phyloP scores from a whole-genome alignment of 371 early-diverging fungal species.

The Thermomucor indicae-seudaticae region DNA sequence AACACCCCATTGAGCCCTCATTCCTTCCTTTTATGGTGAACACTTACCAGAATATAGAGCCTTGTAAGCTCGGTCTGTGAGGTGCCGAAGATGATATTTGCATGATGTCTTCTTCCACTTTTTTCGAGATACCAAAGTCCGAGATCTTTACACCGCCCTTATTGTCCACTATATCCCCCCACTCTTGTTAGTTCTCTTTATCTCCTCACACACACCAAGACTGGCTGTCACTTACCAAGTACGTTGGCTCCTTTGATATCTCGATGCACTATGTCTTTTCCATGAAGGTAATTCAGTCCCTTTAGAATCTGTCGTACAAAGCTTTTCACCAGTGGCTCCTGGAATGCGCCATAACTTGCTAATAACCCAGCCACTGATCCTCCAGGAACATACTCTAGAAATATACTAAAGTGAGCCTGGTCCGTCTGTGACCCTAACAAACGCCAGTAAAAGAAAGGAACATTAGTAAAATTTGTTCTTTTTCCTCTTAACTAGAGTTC shows the following conservation, averaged over 20 bases:
- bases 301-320: conserved; percentile 89
- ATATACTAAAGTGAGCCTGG: conserved; percentile 84
- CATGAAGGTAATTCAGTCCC: conserved; percentile 95
- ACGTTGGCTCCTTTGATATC: conserved; percentile 98
- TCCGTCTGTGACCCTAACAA: conserved; percentile 71
- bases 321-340: conserved; percentile 76
- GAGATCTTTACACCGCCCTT: conserved; percentile 94
- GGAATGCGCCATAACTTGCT: conserved; percentile 83
- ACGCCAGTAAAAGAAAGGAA: no score
- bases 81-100: conserved; percentile 25
- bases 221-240: conserved; percentile 38
- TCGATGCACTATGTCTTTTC: conserved; percentile 94
- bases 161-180: conserved; percentile 63
- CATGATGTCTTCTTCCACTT: conserved; percentile 65
- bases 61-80: conserved; percentile 79
- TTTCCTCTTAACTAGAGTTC: no score
- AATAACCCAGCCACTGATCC: conserved; percentile 90
- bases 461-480: no score
- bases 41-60: conserved; percentile 72
- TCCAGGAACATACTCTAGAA: conserved; percentile 97
- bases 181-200: no score
- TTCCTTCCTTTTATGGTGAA: background rate
- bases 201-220: no score
- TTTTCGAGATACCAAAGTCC: conserved; percentile 99
- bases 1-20: background rate